A percentile compares a stretch with the other conserved stretches of the same genome.
These are phyloP conservation scores for Yarrowia galli DNA, from an alignment of 1,139 yeast species.

Conservation along the genomic window DNA sequence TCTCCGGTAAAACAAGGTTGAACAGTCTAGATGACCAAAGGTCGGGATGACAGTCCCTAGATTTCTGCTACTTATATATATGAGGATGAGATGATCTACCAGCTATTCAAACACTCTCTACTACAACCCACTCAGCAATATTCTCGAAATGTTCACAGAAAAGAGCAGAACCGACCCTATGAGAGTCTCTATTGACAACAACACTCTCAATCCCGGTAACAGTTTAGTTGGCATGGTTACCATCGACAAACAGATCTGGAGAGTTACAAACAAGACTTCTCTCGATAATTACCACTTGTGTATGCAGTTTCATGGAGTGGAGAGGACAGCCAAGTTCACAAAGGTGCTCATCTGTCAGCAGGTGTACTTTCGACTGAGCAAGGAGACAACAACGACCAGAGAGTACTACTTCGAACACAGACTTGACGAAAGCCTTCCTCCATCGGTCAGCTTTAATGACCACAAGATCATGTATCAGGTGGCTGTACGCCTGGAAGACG, in stretches of 20 bases:
- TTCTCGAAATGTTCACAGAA: not conserved
- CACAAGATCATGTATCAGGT: constrained; percentile 5
- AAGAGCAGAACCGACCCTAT: not conserved
- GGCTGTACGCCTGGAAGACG: not conserved
- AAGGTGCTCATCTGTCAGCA: constrained; percentile 1
- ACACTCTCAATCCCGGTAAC: not conserved
- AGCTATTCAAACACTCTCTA: too few species aligned
- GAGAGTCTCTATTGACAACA: constrained; percentile 1
- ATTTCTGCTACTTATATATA: constrained; percentile 2
- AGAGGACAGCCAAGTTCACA: not conserved
- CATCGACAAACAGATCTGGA: not conserved
- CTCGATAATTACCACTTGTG: not conserved
- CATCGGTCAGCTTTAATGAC: not conserved
- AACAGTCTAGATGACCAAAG: not conserved
- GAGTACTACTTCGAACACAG: not conserved
- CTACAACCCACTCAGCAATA: too few species aligned
- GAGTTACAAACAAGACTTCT: not conserved
- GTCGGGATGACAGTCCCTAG: constrained; percentile 9
- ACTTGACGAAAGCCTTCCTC: not conserved
- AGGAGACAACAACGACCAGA: not conserved
- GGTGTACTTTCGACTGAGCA: not conserved
- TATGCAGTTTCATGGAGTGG: constrained; percentile 20
- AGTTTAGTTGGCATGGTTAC: not conserved
- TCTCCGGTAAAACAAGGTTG: not conserved
- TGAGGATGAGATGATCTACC: too few species aligned